phyloP scores from a whole-genome alignment of 257 asterid genomes.

The Anisodus tanguticus region DNA sequence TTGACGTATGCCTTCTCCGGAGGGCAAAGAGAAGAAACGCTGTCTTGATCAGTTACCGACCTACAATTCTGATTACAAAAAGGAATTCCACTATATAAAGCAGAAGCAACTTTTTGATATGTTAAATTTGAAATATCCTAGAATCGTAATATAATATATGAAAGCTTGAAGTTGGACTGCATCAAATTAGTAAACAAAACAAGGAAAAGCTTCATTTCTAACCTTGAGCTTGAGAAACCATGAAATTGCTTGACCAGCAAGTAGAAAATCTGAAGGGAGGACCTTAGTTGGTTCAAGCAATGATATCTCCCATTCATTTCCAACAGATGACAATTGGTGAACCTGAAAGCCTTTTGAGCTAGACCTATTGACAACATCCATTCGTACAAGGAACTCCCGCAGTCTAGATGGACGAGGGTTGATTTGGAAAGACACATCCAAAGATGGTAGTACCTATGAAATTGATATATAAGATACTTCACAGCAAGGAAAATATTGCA shows the following conservation, averaged over 20 bases:
- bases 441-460: constrained; percentile 83
- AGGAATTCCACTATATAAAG: constrained; percentile 27
- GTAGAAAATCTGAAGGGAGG: constrained; percentile 56
- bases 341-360: constrained; percentile 77
- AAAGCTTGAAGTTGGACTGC: neutral
- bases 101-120: constrained; percentile 28
- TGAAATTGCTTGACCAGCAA: constrained; percentile 90
- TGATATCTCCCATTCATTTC: constrained; percentile 84
- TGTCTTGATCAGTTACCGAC: constrained; percentile 48
- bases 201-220: constrained; percentile 32
- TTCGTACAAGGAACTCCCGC: constrained; percentile 84
- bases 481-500: neutral
- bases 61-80: constrained; percentile 66
- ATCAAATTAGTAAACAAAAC: neutral
- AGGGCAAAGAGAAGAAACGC: constrained; percentile 39
- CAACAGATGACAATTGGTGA: constrained; percentile 86
- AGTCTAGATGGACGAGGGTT: constrained; percentile 77
- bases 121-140: neutral
- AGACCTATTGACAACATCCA: constrained; percentile 87
- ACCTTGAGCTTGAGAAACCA: constrained; percentile 95
- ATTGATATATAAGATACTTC: constrained; percentile 30
- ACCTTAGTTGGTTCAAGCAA: constrained; percentile 64
- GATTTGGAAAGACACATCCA: constrained; percentile 76
- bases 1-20: constrained; percentile 52
- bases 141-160: neutral